A percentile compares a stretch with the other conserved stretches of the same genome.
These are phyloP conservation scores for Boletus smithii DNA, from an alignment of 1,284 basidiomycete species.

Conservation along the genomic window DNA sequence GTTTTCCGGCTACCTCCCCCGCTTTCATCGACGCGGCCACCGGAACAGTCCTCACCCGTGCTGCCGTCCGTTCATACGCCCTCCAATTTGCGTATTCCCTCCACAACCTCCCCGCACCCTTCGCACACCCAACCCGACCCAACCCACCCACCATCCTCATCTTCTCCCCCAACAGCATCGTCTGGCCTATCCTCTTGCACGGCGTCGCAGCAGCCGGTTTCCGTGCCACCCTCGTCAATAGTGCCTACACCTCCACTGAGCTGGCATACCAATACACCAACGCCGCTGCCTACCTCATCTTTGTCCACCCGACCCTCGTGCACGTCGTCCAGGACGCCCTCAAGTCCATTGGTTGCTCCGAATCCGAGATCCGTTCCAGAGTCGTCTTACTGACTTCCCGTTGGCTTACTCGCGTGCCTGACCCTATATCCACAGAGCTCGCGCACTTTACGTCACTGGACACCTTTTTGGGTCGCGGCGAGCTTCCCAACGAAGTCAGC, in stretches of 20 bases:
- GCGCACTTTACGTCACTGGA: slow-evolving; percentile 37
- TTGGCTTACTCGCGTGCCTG: slow-evolving; percentile 42
- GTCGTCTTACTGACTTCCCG: slow-evolving; percentile 44
- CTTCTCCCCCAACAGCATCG: slow-evolving; percentile 60
- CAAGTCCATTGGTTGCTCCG: slow-evolving; percentile 37
- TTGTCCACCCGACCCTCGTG: slow-evolving; percentile 52
- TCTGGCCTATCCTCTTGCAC: slow-evolving; percentile 60
- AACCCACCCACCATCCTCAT: slow-evolving; percentile 43
- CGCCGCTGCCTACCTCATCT: slow-evolving; percentile 50
- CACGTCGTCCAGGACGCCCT: slow-evolving; percentile 45
- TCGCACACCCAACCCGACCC: slow-evolving; percentile 35
- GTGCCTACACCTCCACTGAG: slow-evolving; percentile 43
- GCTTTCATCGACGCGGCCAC: slow-evolving; percentile 70
- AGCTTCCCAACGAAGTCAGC: slow-evolving; percentile 44
- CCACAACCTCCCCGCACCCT: slow-evolving; percentile 30
- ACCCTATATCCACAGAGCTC: slow-evolving; percentile 19
- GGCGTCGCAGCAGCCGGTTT: slow-evolving; percentile 55
- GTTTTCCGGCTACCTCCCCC: slow-evolving; percentile 40
- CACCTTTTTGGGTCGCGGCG: slow-evolving; percentile 45
- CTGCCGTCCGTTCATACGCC: slow-evolving; percentile 42
- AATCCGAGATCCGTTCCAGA: slow-evolving; percentile 41
- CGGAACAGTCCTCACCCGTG: slow-evolving; percentile 55
- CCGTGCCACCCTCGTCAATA: slow-evolving; percentile 46
- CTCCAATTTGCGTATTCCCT: slow-evolving; percentile 53
- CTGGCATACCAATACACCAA: slow-evolving; percentile 52